phyloP scores from a whole-genome alignment of 2,329 filamentous ascomycete species.

The Neopestalotiopsis rosae region DNA sequence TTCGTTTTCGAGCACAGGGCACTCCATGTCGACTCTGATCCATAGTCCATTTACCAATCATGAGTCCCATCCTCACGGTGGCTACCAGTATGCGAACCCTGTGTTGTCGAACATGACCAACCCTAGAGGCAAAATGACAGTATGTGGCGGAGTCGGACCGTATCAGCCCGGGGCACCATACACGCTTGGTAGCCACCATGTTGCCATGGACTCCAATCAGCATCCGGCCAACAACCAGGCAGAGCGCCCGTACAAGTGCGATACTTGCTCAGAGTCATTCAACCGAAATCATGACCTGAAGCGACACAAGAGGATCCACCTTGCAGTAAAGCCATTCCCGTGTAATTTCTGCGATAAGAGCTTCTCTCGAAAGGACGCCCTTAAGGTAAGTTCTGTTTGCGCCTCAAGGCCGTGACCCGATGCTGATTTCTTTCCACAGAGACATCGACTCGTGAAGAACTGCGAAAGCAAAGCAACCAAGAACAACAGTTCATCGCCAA shows the following conservation, averaged over 20 bases:
- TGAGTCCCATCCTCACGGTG: conserved; percentile 40
- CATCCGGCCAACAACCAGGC: conserved; percentile 55
- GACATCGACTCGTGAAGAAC: background rate
- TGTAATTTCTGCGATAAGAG: conserved; percentile 93
- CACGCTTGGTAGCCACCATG: conserved; percentile 55
- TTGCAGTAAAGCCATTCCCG: conserved; percentile 94
- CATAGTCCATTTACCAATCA: too few species aligned
- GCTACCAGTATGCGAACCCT: conserved; percentile 66
- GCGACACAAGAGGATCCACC: conserved; percentile 91
- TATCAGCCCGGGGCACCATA: conserved; percentile 56
- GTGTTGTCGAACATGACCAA: conserved; percentile 82
- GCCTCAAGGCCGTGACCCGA: background rate
- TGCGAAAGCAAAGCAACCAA: background rate
- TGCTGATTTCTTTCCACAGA: background rate
- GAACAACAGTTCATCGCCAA: background rate
- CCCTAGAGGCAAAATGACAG: conserved; percentile 72
- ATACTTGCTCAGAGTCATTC: conserved; percentile 90
- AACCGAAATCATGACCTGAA: conserved; percentile 97
- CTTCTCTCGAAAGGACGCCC: conserved; percentile 93
- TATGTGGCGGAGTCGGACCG: conserved; percentile 67
- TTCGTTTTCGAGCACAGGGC: too few species aligned
- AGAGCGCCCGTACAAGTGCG: conserved; percentile 93
- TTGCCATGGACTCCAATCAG: conserved; percentile 60
- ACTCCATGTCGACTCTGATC: too few species aligned
- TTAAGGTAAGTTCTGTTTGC: conserved; percentile 79